Evolutionary conservation across 2,329 filamentous ascomycete genomes (phyloP), one percentile per base, ranked within the genome.

Genomic region (Incumbomyces delicatus): DNA sequence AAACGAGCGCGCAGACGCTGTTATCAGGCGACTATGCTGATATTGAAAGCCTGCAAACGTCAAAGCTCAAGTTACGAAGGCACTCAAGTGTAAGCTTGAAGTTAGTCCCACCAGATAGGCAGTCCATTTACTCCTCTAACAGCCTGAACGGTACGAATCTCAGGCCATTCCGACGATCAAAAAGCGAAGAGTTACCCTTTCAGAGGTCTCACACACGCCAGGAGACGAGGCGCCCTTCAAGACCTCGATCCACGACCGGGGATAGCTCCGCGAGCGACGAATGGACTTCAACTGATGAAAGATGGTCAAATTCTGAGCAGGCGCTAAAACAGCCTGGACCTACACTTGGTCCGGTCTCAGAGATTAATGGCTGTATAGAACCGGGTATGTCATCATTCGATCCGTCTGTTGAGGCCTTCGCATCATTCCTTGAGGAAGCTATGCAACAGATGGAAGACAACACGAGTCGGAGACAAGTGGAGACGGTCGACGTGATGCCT

Each of bases 21-120:
- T 44, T 52, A 12, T 57, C 53, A 11, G 55, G 53, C 14, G 51
- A 55, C 17, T 43, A 55, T 34, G 53, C 34, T 14, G 55, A 57
- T 42, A 39, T 55, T 31, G 55, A 57, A 39, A 51, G 51, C 11
- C 41, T 50, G 39, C 49, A 38, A n/a, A 41, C 50, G n/a, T 6
- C 33, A 3, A 44, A 43, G 31, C 50, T 53, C 44, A 54, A 51
- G 35, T 37, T 55, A 18, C 16, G 43, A 31, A 46, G 35, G 34
- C 33, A 39, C 17, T 46, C 35, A 16, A 32, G 22, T 33, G 30
- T 29, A 10, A 33, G 36, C 33, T 10, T 20, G 12, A 46, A 27
- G 5, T 27, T 27, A 8, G 22, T 27, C 22, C 22, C 36, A 36
- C 27, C 29, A 13, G 27, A 29, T 2, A 31, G 31, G 22, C 18